Evolutionary conservation across 2,329 filamentous ascomycete species (phyloP).

Genomic region (Aspergillus cejpii): DNA sequence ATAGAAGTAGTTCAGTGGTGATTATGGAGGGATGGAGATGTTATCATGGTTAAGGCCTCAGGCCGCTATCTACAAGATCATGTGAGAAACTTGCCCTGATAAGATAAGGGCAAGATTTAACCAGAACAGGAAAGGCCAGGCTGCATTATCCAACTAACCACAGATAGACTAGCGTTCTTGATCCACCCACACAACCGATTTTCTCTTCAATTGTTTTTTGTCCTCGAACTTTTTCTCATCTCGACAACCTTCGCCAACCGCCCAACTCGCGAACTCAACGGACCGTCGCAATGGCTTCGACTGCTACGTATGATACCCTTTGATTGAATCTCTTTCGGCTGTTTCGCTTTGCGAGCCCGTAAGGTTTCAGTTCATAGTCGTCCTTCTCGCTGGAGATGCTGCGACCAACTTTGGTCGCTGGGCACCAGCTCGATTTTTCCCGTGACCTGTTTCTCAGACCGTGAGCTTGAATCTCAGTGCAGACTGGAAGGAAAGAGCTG

Average conservation of each 20-base stretch:
- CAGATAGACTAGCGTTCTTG: conserved; percentile 17
- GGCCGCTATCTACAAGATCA: conserved; percentile 9
- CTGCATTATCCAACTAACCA: conserved; percentile 2
- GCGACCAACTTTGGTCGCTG: conserved; percentile 33
- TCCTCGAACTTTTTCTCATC: conserved; percentile 21
- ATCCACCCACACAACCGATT: conserved; percentile 33
- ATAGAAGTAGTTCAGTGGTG: not conserved
- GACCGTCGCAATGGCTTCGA: conserved; percentile 54
- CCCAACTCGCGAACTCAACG: conserved; percentile 37
- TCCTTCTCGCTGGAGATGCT: conserved; percentile 69
- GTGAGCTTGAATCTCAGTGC: conserved; percentile 25
- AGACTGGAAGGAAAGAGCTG: conserved; percentile 37
- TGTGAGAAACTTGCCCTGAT: conserved; percentile 22
- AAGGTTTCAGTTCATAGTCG: conserved; percentile 65
- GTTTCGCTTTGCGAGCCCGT: conserved; percentile 37
- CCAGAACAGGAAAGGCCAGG: conserved; percentile 1
- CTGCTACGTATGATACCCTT: conserved; percentile 54
- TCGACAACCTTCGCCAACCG: conserved; percentile 35
- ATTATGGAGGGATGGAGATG: conserved; percentile 1
- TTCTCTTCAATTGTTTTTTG: conserved; percentile 19
- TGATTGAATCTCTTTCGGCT: conserved; percentile 29
- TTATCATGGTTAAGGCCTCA: not conserved
- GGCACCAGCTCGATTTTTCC: conserved; percentile 76
- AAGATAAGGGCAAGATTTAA: conserved; percentile 21
- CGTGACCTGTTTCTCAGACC: conserved; percentile 22